Conservation (phyloP, 805 yeast genomes). For the Sugiyamaella mastotermitis region DNA sequence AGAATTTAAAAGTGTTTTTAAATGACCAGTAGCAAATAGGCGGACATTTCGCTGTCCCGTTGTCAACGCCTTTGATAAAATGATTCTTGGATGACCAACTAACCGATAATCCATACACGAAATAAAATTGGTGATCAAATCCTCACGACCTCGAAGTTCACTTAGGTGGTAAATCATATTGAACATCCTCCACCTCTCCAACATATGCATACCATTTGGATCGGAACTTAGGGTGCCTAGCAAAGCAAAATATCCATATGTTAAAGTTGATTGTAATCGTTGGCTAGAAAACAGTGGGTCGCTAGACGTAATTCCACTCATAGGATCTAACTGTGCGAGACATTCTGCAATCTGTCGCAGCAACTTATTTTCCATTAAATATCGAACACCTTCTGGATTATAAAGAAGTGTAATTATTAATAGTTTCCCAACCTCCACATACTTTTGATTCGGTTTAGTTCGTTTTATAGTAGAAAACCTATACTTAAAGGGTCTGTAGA, state of each 20-base stretch:
- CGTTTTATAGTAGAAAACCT: constrained; percentile 57
- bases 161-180: constrained; percentile 72
- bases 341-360: constrained; percentile 87
- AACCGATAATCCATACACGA: constrained; percentile 53
- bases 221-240: constrained; percentile 65
- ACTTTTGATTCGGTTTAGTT: constrained; percentile 47
- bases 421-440: constrained; percentile 68
- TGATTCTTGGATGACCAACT: constrained; percentile 61
- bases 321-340: constrained; percentile 76
- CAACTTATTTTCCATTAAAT: constrained; percentile 65
- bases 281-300: constrained; percentile 67
- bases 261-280: constrained; percentile 56
- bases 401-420: constrained; percentile 60
- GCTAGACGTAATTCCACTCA: constrained; percentile 62
- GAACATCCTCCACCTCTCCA: constrained; percentile 81
- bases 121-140: constrained; percentile 51
- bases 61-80: constrained; percentile 59
- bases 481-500: constrained; percentile 86
- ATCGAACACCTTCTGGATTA: constrained; percentile 59
- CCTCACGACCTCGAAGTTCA: constrained; percentile 47
- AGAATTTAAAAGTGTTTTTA: constrained; percentile 37
- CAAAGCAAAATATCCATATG: constrained; percentile 72
- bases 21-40: constrained; percentile 47
- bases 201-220: constrained; percentile 55
- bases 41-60: constrained; percentile 49